Percentiles rank a stretch among this genome's conserved stretches.
These are phyloP conservation scores for Pseudopediastrum boryanum DNA, from an alignment of 139 green algal species.

Conservation along the genomic window DNA sequence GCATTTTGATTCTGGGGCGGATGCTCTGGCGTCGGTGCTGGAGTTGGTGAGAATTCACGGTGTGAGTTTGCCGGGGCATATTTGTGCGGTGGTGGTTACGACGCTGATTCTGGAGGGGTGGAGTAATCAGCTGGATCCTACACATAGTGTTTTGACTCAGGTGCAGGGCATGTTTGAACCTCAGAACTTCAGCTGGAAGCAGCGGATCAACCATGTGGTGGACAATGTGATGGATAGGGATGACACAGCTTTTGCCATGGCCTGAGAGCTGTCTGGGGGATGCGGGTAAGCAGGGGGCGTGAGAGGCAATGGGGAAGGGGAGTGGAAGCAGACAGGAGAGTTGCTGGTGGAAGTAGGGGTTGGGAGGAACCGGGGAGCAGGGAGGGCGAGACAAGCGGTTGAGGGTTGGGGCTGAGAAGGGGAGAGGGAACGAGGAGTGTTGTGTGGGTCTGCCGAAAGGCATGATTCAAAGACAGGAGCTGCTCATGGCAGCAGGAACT, in stretches of 20 bases:
- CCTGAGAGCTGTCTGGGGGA: not conserved
- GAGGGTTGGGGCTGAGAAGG: no score
- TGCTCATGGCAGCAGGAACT: no score
- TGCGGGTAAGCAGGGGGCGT: no score
- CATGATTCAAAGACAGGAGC: no score
- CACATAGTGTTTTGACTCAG: slow-evolving; percentile 66
- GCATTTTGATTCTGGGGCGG: slow-evolving; percentile 57
- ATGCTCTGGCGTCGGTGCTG: slow-evolving; percentile 75
- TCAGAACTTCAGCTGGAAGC: slow-evolving; percentile 44
- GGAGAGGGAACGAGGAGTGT: no score
- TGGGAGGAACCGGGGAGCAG: no score
- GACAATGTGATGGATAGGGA: slow-evolving; percentile 51
- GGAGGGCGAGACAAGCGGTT: no score
- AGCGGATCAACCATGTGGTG: slow-evolving; percentile 50
- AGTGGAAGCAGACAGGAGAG: no score
- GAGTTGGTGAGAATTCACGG: slow-evolving; percentile 81
- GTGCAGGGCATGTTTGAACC: slow-evolving; percentile 62
- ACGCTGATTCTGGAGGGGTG: slow-evolving; percentile 91
- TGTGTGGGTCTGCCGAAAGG: no score
- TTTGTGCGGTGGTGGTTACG: slow-evolving; percentile 87
- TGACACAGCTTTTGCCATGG: slow-evolving; percentile 15
- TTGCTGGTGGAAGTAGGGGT: no score
- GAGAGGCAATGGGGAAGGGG: no score
- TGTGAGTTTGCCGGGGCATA: slow-evolving; percentile 81
- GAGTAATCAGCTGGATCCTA: slow-evolving; percentile 73